These are phyloP conservation scores for Naegleria gruberi DNA, from an alignment of 208 protist genomes.

Conservation along the genomic window DNA sequence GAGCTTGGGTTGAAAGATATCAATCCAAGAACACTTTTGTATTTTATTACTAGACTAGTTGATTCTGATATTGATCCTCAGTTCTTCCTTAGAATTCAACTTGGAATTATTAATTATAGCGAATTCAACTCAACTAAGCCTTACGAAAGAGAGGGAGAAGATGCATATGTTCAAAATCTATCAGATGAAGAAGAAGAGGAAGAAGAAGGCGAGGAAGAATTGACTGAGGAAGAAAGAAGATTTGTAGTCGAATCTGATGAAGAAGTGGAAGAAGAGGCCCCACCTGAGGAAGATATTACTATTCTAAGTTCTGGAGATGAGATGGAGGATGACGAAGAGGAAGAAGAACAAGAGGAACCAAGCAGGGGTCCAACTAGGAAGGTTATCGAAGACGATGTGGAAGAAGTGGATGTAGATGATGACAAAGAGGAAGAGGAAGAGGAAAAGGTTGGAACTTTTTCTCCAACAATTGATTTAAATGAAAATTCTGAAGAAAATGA, in stretches of 20 bases:
- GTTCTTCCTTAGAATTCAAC: not conserved
- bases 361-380: no score
- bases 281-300: no score
- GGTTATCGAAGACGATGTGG: no score
- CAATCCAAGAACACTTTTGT: not conserved
- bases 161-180: no score
- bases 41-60: not conserved
- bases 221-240: not conserved
- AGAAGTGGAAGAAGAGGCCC: no score
- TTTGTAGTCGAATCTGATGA: not conserved
- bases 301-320: no score
- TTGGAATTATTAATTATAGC: no score
- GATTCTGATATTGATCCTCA: not conserved
- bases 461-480: no score
- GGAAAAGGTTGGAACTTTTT: not conserved
- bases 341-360: no score
- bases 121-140: no score
- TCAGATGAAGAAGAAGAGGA: not conserved
- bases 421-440: not conserved
- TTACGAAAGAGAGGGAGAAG: no score
- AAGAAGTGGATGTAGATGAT: not conserved
- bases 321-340: no score
- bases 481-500: not conserved
- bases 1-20: not conserved
- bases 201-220: not conserved